These are phyloP conservation scores for Geotrichum reessii DNA, from an alignment of 1,139 yeast species.

Conservation along the genomic window DNA sequence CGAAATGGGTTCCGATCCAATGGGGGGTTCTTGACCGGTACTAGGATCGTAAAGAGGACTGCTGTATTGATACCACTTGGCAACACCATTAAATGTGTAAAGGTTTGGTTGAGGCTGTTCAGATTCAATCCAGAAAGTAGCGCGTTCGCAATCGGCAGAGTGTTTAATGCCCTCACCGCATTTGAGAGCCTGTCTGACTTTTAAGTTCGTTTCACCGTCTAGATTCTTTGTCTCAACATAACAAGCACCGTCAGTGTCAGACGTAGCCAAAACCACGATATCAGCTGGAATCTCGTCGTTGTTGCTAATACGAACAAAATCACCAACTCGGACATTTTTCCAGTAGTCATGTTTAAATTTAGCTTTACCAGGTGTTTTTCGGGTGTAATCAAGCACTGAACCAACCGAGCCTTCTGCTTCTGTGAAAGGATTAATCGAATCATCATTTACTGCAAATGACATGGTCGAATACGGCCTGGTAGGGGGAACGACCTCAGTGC, in stretches of 20 bases:
- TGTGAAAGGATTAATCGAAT: slow-evolving; percentile 37
- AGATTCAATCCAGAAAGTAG: slow-evolving; percentile 80
- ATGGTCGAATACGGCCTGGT: slow-evolving; percentile 13
- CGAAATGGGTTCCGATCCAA: slow-evolving; percentile 58
- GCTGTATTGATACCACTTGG: slow-evolving; percentile 46
- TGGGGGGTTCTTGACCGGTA: slow-evolving; percentile 22
- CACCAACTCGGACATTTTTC: slow-evolving; percentile 90
- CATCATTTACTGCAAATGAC: slow-evolving; percentile 13
- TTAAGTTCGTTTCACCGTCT: slow-evolving; percentile 94
- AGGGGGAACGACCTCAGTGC: slow-evolving; percentile 7
- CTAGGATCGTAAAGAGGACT: slow-evolving; percentile 22
- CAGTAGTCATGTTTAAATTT: slow-evolving; percentile 68
- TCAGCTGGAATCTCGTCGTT: slow-evolving; percentile 96
- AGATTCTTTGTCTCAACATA: slow-evolving; percentile 90
- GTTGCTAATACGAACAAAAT: slow-evolving; percentile 72
- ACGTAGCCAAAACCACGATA: slow-evolving; percentile 67
- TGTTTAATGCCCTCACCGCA: slow-evolving; percentile 62
- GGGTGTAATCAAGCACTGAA: slow-evolving; percentile 34
- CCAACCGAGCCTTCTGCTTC: slow-evolving; percentile 42
- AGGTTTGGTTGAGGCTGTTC: slow-evolving; percentile 84
- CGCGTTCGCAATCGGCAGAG: slow-evolving; percentile 64
- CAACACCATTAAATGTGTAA: slow-evolving; percentile 82
- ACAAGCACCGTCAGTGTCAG: slow-evolving; percentile 87
- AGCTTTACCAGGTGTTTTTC: slow-evolving; percentile 35
- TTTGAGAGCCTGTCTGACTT: slow-evolving; percentile 67